Evolutionary conservation across 257 asterid genomes (phyloP).

Genomic region (Nicotiana otophora): DNA sequence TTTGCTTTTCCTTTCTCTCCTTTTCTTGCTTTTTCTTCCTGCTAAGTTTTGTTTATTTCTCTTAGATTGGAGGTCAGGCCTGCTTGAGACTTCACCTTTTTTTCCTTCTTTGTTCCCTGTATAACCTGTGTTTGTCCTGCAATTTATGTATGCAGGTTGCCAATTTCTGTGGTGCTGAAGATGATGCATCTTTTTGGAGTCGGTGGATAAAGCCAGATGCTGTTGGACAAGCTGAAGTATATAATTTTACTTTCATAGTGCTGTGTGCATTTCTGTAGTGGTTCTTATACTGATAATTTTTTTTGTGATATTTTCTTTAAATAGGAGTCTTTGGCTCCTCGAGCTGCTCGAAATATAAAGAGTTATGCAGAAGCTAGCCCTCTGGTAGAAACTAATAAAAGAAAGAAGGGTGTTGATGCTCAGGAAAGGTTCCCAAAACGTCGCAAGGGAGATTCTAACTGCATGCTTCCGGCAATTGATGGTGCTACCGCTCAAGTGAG

Average conservation of each 20-base stretch:
- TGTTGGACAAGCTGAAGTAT: constrained; percentile 73
- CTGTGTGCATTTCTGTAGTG: not conserved
- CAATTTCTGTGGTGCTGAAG: constrained; percentile 87
- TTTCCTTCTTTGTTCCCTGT: not conserved
- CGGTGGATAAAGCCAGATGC: constrained; percentile 99
- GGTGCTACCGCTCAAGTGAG: constrained; percentile 97
- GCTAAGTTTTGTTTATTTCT: not conserved
- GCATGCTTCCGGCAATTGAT: constrained; percentile 72
- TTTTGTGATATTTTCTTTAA: constrained; percentile 11
- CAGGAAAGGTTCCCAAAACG: constrained; percentile 82
- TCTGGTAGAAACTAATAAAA: constrained; percentile 54
- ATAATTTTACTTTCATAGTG: constrained; percentile 11
- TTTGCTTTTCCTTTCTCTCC: not conserved
- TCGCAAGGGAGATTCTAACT: constrained; percentile 67
- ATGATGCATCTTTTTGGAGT: constrained; percentile 97
- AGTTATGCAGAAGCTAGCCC: constrained; percentile 89
- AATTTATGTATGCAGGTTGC: constrained; percentile 61
- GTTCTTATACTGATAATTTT: constrained; percentile 6
- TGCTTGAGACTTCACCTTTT: not conserved
- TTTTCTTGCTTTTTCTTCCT: not conserved
- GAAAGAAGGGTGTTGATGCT: constrained; percentile 73
- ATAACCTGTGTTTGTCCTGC: not conserved
- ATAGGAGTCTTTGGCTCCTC: constrained; percentile 92
- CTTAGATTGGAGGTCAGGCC: not conserved
- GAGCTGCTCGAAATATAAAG: constrained; percentile 90